Evolutionary conservation across 2,329 filamentous ascomycete species (phyloP), one percentile per base, ranked within the genome.

Genomic region (Biscogniauxia mediterranea): DNA sequence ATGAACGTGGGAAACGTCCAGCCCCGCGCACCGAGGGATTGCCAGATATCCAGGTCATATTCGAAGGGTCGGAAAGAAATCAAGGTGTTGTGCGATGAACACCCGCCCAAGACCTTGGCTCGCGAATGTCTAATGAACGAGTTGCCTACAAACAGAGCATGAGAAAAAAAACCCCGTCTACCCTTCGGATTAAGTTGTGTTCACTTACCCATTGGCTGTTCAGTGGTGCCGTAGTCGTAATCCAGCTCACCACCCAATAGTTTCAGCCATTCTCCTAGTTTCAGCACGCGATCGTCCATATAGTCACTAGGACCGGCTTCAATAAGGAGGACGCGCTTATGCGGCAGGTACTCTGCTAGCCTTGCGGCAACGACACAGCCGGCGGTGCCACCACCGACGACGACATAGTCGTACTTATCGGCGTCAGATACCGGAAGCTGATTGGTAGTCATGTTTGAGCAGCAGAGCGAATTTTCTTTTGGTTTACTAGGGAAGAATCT

Each of bases 51-150:
- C 79, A 91, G 86, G 77, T 97, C 93, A 76, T 96, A 93, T 76
- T 93, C 87, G 73, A 96, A 96, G 7, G 93, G 92, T 25, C 92
- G 87, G 85, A 96, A 96, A 19, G 91, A 95, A 76, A 97, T 96
- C 70, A 96, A 83, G 20, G 93, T 96, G 79, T 97, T 97, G 83
- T 96, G 93, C 62, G 90, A 94, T 52, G 92, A 96, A 83, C 93
- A 97, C 68, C 93, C 93, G 68, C 93, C 93, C 28, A 97, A 85
- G 49, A 97, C 92, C 81, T 96, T 96, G 66, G 93, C 93, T 64
- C 93, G 89, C 15, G 93, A 96, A 80, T 96, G 93, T 66, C 92
- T 88, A 79, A 97, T 96, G 79, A 92, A 85, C 60, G 91, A 95
- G 82, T 97, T 97, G 73, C 92, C 92, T 85, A 77, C 56, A 57